Evolutionary conservation across 2,329 filamentous ascomycete genomes (phyloP), one percentile per base, ranked within the genome.

Genomic region (Ascochyta clinopodiicola): DNA sequence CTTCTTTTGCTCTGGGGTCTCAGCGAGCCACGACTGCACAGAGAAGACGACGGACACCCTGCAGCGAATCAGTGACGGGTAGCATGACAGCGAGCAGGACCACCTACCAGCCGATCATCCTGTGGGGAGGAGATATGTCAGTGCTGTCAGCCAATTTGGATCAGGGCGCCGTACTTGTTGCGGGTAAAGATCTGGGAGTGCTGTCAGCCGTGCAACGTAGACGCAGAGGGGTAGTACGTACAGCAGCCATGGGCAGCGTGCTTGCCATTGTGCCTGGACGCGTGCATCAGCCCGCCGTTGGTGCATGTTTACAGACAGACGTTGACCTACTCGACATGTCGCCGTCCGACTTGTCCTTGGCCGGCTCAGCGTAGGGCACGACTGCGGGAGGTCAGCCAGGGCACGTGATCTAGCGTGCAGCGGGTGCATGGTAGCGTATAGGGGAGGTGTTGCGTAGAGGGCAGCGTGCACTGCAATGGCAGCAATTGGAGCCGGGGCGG

Each of bases 171-270:
- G 78, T 78, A 95, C 84, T 91, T 90, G 80, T 96, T 96, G 65
- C 92, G 85, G 67, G 90, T 95, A 75, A 96, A 95, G 84, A 96
- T 96, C 84, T 87, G 61, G 57, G 52, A 47, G 37, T 61, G 44
- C 63, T 66, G 62, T 72, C 58, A 74, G 69, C 67, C 45, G 61
- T 63, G 67, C 58, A 56, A 63, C 57, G 47, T 57, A 39, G 45
- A 46, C 10, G 43, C 57, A 42, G 40, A 31, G 37, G 35, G 45
- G 57, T 44, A 39, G 56, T 50, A 81, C 81, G 75, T 79, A 88
- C 85, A 61, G 93, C 93, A 55, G 91, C 92, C 94, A 97, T 97
- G 56, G 94, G 94, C 72, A 98, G 82, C 32, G 93, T 96, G 71
- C 88, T 94, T 48, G 84, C 81, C 79, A 88, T 82, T 44, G 85